Evolutionary conservation across 2,329 filamentous ascomycete genomes (phyloP).

Genomic region (Aschersonia sp.): DNA sequence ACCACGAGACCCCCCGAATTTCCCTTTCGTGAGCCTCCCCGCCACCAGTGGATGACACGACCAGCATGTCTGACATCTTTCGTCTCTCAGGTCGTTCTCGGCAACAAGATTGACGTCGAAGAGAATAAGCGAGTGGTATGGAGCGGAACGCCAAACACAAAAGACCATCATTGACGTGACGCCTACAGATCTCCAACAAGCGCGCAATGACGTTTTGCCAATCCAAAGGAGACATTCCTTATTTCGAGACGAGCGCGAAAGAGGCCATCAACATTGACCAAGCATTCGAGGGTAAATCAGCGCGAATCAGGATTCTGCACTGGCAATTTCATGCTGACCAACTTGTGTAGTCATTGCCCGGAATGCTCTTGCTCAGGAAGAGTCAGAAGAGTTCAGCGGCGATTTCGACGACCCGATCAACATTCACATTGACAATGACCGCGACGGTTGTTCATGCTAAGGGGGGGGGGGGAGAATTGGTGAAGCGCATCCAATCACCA

Average conservation of each 20-base stretch:
- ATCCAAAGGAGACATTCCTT: constrained; percentile 92
- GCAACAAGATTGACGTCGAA: constrained; percentile 98
- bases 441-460: constrained; percentile 85
- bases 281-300: constrained; percentile 45
- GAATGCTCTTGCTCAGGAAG: constrained; percentile 90
- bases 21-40: constrained; percentile 68
- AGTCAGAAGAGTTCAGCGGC: constrained; percentile 92
- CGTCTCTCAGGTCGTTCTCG: constrained; percentile 61
- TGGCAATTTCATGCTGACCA: neutral
- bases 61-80: neutral
- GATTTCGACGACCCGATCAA: constrained; percentile 98
- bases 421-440: constrained; percentile 88
- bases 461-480: neutral
- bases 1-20: constrained; percentile 89
- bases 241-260: constrained; percentile 98
- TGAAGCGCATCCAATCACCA: neutral
- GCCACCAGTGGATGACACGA: neutral
- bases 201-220: constrained; percentile 95
- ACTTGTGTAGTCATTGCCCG: constrained; percentile 69
- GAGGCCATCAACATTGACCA: constrained; percentile 96
- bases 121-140: constrained; percentile 86
- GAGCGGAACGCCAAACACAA: constrained; percentile 2
- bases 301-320: neutral
- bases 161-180: neutral
- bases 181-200: constrained; percentile 73